Percentiles rank a stretch among this genome's conserved stretches.
Conservation (phyloP, 345 rosid species). For the Physaria fendleri region DNA sequence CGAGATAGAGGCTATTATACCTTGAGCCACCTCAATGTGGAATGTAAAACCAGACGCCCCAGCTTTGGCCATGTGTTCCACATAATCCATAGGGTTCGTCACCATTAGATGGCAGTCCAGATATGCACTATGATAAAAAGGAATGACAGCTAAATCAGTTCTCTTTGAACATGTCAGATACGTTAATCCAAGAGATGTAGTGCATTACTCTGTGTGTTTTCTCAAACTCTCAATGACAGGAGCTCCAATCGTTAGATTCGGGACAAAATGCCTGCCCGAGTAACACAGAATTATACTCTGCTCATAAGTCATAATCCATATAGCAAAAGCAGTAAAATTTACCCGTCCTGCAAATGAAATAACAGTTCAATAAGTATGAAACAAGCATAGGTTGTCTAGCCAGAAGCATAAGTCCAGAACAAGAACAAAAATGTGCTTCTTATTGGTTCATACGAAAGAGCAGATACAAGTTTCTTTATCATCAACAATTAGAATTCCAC, state of each 20-base stretch:
- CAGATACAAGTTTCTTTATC: not conserved
- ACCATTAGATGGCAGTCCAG: constrained; percentile 97
- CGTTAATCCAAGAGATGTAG: not conserved
- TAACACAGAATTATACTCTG: constrained; percentile 4
- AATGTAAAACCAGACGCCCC: constrained; percentile 94
- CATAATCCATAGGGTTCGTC: constrained; percentile 81
- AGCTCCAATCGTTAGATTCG: constrained; percentile 84
- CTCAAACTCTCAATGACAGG: constrained; percentile 86
- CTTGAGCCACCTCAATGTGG: constrained; percentile 78
- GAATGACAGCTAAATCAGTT: not conserved
- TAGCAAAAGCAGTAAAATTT: not conserved
- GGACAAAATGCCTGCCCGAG: constrained; percentile 68
- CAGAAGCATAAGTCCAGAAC: not conserved
- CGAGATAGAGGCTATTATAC: constrained; percentile 6
- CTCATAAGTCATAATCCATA: not conserved
- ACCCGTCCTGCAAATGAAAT: constrained; percentile 14
- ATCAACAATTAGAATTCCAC: too few species aligned
- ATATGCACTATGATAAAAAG: constrained; percentile 52
- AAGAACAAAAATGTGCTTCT: not conserved
- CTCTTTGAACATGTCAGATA: not conserved
- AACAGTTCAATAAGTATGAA: too few species aligned
- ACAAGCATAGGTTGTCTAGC: not conserved
- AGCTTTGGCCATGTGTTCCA: constrained; percentile 63
- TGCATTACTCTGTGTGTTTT: constrained; percentile 66
- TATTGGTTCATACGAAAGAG: not conserved